Base-by-base conservation (phyloP, 106 monocot species). In the Hemerocallis citrina region DNA sequence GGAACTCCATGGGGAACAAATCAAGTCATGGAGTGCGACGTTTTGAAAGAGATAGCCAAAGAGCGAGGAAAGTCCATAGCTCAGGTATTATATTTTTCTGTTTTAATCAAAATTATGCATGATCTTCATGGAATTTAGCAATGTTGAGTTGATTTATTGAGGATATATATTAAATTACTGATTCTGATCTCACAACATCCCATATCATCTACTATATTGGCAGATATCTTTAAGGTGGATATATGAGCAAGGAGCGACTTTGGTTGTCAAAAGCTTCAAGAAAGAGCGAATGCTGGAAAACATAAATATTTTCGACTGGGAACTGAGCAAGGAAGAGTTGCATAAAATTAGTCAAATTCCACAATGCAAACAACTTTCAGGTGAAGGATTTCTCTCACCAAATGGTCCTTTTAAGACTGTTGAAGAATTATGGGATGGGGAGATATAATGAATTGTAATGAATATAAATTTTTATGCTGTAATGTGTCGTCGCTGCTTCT, bases 171-270 rank as follows among this genome's bases (percentile, higher is more conserved):
- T n/a, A n/a, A n/a, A n/a, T n/a, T n/a, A n/a, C n/a, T n/a, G n/a
- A n/a, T n/a, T n/a, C n/a, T n/a, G n/a, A n/a, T n/a, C n/a, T n/a
- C n/a, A n/a, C n/a, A n/a, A n/a, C n/a, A n/a, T n/a, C n/a, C 36
- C 8, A 8, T 36, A 36, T 36, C 21, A 3, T 46, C 46, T n/a
- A 7, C 11, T 46, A 21, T 15, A 43, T 15, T 43, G 11, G 9
- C 35, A 80, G 75, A 51, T 80, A 14, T 59, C 66, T 11, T 55
- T 81, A 25, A 75, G 80, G 61, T 81, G 80, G 80, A 41, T 72
- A 15, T 44, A 64, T 44, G 50, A 81, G 43, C 68, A 76, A 76
- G 76, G 81, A 5, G 76, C 64, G 14, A 61, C 47, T 52, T 20
- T 76, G 14, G 55, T 73, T 0, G 68, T 64, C 14, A 81, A 81